Percentiles rank a stretch among this genome's conserved stretches.
Evolutionary conservation across 192 early-diverging fungal genomes (phyloP).

Genomic region (Coemansia sp.): DNA sequence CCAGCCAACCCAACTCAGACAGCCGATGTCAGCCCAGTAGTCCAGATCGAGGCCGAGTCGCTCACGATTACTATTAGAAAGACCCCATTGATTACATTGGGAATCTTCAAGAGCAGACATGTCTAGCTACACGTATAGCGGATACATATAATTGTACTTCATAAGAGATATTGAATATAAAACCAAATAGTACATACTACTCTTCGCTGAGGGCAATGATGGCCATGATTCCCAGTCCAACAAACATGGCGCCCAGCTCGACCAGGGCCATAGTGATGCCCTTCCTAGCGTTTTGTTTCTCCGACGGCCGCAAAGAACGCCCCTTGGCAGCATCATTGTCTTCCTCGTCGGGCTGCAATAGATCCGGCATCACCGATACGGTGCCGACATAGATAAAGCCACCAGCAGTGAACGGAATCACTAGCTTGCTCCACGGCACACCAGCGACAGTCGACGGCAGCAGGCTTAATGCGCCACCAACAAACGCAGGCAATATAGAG

Average conservation of each 20-base stretch:
- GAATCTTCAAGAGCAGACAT: conserved; percentile 26
- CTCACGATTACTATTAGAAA: conserved; percentile 31
- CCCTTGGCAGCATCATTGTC: conserved; percentile 32
- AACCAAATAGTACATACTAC: conserved; percentile 15
- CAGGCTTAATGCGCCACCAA: conserved; percentile 30
- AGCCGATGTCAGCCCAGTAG: conserved; percentile 18
- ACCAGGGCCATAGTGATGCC: conserved; percentile 46
- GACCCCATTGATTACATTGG: conserved; percentile 26
- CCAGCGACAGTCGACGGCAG: conserved; percentile 58
- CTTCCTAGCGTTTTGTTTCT: conserved; percentile 21
- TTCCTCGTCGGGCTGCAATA: conserved; percentile 68
- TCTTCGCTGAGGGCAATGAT: conserved; percentile 75
- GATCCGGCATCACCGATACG: conserved; percentile 81
- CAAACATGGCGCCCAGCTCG: conserved; percentile 72
- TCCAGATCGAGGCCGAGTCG: conserved; percentile 49
- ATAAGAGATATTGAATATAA: background rate
- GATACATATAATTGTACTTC: background rate
- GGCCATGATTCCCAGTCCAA: conserved; percentile 78
- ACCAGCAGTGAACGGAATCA: conserved; percentile 88
- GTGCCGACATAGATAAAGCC: conserved; percentile 88
- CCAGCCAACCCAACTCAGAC: conserved; percentile 10
- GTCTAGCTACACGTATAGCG: background rate
- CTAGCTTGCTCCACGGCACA: conserved; percentile 71
- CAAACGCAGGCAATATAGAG: conserved; percentile 21
- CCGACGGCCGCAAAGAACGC: conserved; percentile 9